Evolutionary conservation across 805 yeast genomes (phyloP).

Genomic region (Priceomyces haplophilus): DNA sequence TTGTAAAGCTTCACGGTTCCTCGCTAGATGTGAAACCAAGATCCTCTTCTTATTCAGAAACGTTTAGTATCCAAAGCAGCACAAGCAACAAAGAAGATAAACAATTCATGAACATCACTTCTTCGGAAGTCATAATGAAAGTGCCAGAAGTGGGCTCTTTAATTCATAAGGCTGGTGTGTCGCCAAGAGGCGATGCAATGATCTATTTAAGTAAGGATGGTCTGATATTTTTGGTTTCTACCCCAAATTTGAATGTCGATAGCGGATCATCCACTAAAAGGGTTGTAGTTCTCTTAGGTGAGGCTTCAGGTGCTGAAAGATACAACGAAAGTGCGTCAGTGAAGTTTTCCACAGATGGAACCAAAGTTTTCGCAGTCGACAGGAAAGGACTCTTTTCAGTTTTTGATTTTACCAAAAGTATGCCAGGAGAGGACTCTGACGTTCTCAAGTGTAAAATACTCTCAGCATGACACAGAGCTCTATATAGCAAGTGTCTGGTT

Average conservation of each 20-base stretch:
- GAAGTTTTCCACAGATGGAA: slow-evolving; percentile 76
- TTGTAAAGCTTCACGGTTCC: slow-evolving; percentile 39
- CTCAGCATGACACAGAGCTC: slow-evolving; percentile 25
- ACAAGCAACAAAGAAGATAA: slow-evolving; percentile 17
- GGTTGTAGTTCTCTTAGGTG: slow-evolving; percentile 67
- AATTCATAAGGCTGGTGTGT: slow-evolving; percentile 69
- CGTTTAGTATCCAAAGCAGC: slow-evolving; percentile 21
- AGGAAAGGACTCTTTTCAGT: slow-evolving; percentile 76
- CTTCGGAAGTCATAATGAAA: slow-evolving; percentile 41
- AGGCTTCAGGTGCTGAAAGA: slow-evolving; percentile 71
- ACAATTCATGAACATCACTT: slow-evolving; percentile 43
- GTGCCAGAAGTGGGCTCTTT: slow-evolving; percentile 78
- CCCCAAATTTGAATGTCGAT: slow-evolving; percentile 42
- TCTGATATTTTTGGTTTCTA: slow-evolving; percentile 61
- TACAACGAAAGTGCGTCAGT: slow-evolving; percentile 76
- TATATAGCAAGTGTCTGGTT: no score
- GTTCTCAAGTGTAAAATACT: slow-evolving; percentile 66
- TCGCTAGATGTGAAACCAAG: slow-evolving; percentile 41
- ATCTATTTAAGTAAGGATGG: slow-evolving; percentile 83
- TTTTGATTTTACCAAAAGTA: slow-evolving; percentile 85
- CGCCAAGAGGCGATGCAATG: slow-evolving; percentile 84
- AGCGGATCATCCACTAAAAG: slow-evolving; percentile 28
- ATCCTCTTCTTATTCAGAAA: slow-evolving; percentile 9
- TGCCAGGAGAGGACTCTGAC: slow-evolving; percentile 63
- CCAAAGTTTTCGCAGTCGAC: slow-evolving; percentile 71